A percentile compares a stretch with the other conserved stretches of the same genome.
Evolutionary conservation across 768 basidiomycete genomes (phyloP).

Genomic region (Lentinula sp.): DNA sequence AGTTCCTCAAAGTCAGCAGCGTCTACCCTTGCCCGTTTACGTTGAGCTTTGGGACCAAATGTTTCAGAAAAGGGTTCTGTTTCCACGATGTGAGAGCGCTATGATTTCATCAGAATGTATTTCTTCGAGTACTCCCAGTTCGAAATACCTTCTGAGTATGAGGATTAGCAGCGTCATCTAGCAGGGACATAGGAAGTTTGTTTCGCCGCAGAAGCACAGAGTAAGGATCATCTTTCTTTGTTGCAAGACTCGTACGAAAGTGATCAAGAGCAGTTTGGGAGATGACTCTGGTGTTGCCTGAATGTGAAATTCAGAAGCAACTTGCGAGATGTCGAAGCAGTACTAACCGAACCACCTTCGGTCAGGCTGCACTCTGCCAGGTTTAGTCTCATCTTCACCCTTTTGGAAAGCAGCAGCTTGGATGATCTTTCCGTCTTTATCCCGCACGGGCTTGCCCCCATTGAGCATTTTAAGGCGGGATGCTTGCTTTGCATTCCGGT

Average conservation of each 20-base stretch:
- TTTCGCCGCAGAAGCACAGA: constrained; percentile 90
- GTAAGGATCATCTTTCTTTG: constrained; percentile 90
- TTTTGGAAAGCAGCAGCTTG: constrained; percentile 95
- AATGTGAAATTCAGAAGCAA: constrained; percentile 2
- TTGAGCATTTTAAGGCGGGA: constrained; percentile 85
- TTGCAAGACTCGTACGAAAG: constrained; percentile 83
- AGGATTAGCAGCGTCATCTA: constrained; percentile 86
- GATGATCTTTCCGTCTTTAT: constrained; percentile 88
- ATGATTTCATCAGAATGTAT: constrained; percentile 8
- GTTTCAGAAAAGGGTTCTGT: constrained; percentile 94
- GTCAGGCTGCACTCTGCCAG: constrained; percentile 92
- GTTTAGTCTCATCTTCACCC: constrained; percentile 84
- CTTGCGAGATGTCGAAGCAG: neutral
- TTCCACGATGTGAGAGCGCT: constrained; percentile 92
- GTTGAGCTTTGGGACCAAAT: constrained; percentile 93
- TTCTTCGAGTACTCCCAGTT: neutral
- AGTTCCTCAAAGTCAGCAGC: constrained; percentile 93
- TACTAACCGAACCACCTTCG: constrained; percentile 92
- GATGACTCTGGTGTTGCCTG: constrained; percentile 98
- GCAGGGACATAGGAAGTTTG: constrained; percentile 93
- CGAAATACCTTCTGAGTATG: constrained; percentile 63
- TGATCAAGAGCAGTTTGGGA: constrained; percentile 95
- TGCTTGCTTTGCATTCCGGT: constrained; percentile 90
- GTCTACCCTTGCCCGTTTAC: constrained; percentile 83
- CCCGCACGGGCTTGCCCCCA: constrained; percentile 86